These are phyloP conservation scores for Colletotrichum navitas DNA, from an alignment of 2,329 filamentous ascomycete species.

Conservation along the genomic window DNA sequence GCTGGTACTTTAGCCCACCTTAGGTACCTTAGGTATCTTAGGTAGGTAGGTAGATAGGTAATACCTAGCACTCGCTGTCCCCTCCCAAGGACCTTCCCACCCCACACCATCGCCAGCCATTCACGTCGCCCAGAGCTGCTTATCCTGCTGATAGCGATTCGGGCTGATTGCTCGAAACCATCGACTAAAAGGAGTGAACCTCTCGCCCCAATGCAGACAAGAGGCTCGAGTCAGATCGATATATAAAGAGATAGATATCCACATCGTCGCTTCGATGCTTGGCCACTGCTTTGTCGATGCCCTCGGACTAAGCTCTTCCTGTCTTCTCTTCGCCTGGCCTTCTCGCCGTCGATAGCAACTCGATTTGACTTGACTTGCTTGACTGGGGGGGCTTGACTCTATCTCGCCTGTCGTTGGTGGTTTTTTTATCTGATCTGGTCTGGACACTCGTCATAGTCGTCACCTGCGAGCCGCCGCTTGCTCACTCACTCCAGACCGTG, in stretches of 20 bases:
- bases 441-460: neutral
- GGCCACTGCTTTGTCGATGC: constrained; percentile 8
- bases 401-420: neutral
- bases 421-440: neutral
- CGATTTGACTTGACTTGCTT: neutral
- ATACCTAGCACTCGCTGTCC: too few species aligned
- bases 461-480: neutral
- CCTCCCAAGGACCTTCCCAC: neutral
- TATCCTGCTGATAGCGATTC: constrained; percentile 39
- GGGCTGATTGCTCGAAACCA: constrained; percentile 39
- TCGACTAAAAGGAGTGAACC: constrained; percentile 41
- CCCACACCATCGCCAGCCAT: constrained; percentile 38
- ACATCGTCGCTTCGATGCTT: neutral
- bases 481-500: neutral
- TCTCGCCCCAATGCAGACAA: constrained; percentile 22
- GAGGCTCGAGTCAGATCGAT: constrained; percentile 12
- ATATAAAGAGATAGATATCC: constrained; percentile 22
- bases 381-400: neutral
- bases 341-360: neutral
- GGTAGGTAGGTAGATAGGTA: too few species aligned
- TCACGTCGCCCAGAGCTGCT: constrained; percentile 32
- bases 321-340: neutral
- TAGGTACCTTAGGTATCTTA: too few species aligned
- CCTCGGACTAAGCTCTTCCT: constrained; percentile 4
- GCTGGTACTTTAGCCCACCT: too few species aligned